A percentile compares a stretch with the other conserved stretches of the same genome.
These are phyloP conservation scores for Xylariaceae sp. DNA, from an alignment of 2,329 filamentous ascomycete species.

Conservation along the genomic window DNA sequence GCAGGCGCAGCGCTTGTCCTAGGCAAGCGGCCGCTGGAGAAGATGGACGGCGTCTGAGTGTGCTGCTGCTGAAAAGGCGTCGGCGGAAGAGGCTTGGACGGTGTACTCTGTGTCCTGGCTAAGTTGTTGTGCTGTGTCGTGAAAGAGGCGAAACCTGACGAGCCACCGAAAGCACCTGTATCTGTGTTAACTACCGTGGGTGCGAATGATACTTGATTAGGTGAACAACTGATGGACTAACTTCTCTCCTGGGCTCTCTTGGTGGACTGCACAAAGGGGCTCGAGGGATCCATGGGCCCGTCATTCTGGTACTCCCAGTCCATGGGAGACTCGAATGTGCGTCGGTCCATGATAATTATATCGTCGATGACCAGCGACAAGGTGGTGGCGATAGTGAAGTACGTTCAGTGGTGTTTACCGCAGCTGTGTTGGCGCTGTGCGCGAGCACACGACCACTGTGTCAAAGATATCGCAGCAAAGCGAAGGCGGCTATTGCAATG, in stretches of 20 bases:
- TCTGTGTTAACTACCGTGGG: conserved; percentile 23
- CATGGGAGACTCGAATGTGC: conserved; percentile 60
- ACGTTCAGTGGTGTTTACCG: not conserved
- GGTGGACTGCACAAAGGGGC: conserved; percentile 56
- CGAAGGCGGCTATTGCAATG: too few relatives aligned
- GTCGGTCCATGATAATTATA: conserved; percentile 42
- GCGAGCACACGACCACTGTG: not conserved
- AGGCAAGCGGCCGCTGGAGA: conserved; percentile 40
- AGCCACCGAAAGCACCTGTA: conserved; percentile 30
- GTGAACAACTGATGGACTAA: conserved; percentile 27
- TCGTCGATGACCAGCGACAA: not conserved
- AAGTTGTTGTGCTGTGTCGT: conserved; percentile 24
- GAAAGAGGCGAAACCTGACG: conserved; percentile 37
- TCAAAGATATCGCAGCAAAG: too few relatives aligned
- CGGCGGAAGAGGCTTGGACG: conserved; percentile 37
- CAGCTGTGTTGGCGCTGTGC: too few relatives aligned
- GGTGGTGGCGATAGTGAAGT: not conserved
- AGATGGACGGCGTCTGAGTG: conserved; percentile 38
- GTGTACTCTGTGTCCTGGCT: conserved; percentile 29
- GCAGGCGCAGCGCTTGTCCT: conserved; percentile 37
- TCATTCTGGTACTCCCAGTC: conserved; percentile 62
- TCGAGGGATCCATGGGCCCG: conserved; percentile 56
- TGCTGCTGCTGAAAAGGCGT: conserved; percentile 27
- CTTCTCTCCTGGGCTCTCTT: conserved; percentile 39
- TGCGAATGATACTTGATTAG: conserved; percentile 1